Evolutionary conservation across 169 alveolate species (phyloP).

Genomic region (Plasmodium fragile): DNA sequence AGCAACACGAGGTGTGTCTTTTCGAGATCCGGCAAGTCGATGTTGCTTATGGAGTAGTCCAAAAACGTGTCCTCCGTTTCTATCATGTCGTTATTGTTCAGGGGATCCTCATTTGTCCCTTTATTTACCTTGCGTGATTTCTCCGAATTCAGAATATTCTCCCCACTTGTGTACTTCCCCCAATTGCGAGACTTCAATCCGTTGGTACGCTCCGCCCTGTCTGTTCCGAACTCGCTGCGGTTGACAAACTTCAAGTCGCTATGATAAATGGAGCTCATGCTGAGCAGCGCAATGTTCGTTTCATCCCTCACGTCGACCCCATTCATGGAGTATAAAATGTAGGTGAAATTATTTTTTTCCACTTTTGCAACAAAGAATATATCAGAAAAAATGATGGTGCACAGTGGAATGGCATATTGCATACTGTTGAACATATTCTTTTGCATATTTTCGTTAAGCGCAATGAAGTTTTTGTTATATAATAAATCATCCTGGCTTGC

Average conservation of each 20-base stretch:
- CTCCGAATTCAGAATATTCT: neutral
- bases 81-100: neutral
- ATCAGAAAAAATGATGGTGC: constrained; percentile 42
- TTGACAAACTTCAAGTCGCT: constrained; percentile 30
- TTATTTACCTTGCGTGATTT: neutral
- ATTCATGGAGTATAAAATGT: constrained; percentile 58
- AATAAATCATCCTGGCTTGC: constrained; percentile 4
- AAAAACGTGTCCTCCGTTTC: constrained; percentile 69
- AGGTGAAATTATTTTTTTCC: constrained; percentile 54
- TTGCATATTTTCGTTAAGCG: constrained; percentile 56
- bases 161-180: neutral
- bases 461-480: constrained; percentile 32
- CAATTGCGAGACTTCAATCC: neutral
- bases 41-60: constrained; percentile 38
- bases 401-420: constrained; percentile 65
- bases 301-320: constrained; percentile 58
- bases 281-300: constrained; percentile 48
- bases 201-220: neutral
- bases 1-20: constrained; percentile 58
- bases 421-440: constrained; percentile 67
- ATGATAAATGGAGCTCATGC: constrained; percentile 73
- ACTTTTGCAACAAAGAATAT: constrained; percentile 64
- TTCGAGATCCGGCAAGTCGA: constrained; percentile 58
- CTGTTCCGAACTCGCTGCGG: neutral
- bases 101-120: neutral